Base-by-base conservation (phyloP, 345 rosid species). In the Syzygium aqueum region DNA sequence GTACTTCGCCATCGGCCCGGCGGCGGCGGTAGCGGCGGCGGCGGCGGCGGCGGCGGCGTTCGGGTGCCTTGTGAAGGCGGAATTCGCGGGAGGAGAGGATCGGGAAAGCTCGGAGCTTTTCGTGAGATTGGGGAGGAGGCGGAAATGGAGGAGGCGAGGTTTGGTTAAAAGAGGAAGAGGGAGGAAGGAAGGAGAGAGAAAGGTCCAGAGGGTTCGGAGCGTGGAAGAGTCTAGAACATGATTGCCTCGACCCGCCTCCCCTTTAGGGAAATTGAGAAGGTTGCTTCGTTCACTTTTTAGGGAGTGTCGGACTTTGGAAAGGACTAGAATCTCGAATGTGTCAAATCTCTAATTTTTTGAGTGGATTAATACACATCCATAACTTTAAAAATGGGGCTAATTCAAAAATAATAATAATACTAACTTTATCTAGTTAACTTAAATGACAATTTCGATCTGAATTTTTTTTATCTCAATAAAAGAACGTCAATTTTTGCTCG, bases 1-100 rank as follows among this genome's bases (percentile, higher is more conserved):
- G 92, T 91, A 94, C 87, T 92, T 97, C 12, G 99, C 99, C 99
- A 96, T 97, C 82, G 85, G 37, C 7, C 40, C 40, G 40, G 40
- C 40, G 40, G 46, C 6, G 4, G 40, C 3, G 40, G 40, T 3
- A n/a, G n/a, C n/a, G 57, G 57, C 7, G 78, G 21, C 37, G 46
- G 49, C 37, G 25, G 25, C 5, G 30, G 27, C 5, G 22, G 49
- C 13, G 49, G 25, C 16, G 65, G 30, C 27, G 84, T 40, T 54
- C 2, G 33, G 1, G 16, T 28, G 73, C 21, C 5, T 6, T 12
- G 43, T 11, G 57, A 10, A 6, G 53, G 49, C 7, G 13, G 13
- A 67, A 25, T 21, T 51, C 10, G 80, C 40, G 0, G 43, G 17
- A 22, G 15, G 13, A 12, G 8, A 0, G 14, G 0, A 43, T 43